Percentiles rank a stretch among this genome's conserved stretches.
These are phyloP conservation scores for Saraca asoca DNA, from an alignment of 331 rosid species.

Conservation along the genomic window DNA sequence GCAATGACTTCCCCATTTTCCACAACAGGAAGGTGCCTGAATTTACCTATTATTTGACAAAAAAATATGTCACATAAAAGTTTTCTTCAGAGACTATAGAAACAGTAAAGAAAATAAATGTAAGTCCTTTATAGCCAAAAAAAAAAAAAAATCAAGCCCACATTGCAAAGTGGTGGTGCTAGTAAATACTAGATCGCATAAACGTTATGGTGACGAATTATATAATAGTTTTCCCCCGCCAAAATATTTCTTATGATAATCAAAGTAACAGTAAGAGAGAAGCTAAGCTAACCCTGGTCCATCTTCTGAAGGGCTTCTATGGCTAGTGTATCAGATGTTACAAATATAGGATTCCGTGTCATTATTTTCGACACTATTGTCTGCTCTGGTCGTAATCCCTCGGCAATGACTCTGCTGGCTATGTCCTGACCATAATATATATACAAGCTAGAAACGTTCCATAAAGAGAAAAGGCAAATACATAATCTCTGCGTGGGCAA, in stretches of 20 bases:
- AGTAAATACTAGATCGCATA: too few species aligned
- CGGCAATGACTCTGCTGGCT: slow-evolving; percentile 82
- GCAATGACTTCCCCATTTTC: slow-evolving; percentile 97
- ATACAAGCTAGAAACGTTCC: slow-evolving; percentile 32
- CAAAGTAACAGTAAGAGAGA: slow-evolving; percentile 10
- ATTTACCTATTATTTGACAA: slow-evolving; percentile 61
- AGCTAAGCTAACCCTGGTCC: slow-evolving; percentile 74
- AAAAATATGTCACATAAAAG: slow-evolving; percentile 6
- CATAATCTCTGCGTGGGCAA: neutral
- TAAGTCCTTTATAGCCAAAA: too few species aligned
- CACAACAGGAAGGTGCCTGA: slow-evolving; percentile 97
- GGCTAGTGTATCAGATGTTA: slow-evolving; percentile 75
- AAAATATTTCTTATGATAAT: too few species aligned
- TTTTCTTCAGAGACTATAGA: slow-evolving; percentile 8
- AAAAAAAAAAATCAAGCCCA: too few species aligned
- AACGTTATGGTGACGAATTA: too few species aligned
- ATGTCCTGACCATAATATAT: slow-evolving; percentile 61
- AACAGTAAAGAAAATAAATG: neutral
- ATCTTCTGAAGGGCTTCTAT: slow-evolving; percentile 94
- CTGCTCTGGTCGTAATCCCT: slow-evolving; percentile 89
- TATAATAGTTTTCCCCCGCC: too few species aligned
- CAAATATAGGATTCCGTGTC: slow-evolving; percentile 89
- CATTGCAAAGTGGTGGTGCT: too few species aligned
- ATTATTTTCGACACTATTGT: slow-evolving; percentile 79
- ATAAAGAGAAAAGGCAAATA: neutral